Percentiles rank a stretch among this genome's conserved stretches.
Conservation (phyloP, 163 green algal species). For the Volvox carteri region DNA sequence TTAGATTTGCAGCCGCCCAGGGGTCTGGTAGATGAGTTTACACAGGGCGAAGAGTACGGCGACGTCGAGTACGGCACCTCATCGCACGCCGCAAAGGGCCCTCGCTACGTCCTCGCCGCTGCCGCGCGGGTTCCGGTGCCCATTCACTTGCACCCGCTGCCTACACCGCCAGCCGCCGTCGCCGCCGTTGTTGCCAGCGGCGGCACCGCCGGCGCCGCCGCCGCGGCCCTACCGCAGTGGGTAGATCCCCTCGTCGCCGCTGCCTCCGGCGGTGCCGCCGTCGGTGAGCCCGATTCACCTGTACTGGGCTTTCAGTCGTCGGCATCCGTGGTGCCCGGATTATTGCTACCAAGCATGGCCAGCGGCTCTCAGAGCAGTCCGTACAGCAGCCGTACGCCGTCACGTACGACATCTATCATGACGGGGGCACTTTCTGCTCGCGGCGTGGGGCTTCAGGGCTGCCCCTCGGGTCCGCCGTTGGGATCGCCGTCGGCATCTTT, state of each 20-base stretch:
- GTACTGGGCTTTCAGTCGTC: background rate
- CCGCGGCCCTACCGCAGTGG: constrained; percentile 31
- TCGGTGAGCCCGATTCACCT: background rate
- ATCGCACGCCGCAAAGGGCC: background rate
- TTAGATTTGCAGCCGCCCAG: background rate
- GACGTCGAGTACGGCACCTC: background rate
- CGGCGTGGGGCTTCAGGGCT: constrained; percentile 13
- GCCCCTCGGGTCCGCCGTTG: background rate
- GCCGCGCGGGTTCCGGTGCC: constrained; percentile 8
- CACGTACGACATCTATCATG: background rate
- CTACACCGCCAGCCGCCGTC: constrained; percentile 13
- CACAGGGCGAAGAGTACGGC: background rate
- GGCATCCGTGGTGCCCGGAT: background rate
- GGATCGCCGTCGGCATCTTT: background rate
- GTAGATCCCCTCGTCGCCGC: constrained; percentile 4
- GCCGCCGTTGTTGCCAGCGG: constrained; percentile 17
- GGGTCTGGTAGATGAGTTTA: background rate
- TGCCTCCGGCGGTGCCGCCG: background rate
- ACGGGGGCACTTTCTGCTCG: background rate
- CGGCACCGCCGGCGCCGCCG: background rate
- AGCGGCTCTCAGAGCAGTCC: background rate
- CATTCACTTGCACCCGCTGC: constrained; percentile 26
- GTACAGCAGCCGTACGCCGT: background rate
- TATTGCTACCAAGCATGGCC: background rate
- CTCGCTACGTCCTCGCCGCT: background rate